Evolutionary conservation across 768 basidiomycete species (phyloP).

Genomic region (Lactarius quietus): DNA sequence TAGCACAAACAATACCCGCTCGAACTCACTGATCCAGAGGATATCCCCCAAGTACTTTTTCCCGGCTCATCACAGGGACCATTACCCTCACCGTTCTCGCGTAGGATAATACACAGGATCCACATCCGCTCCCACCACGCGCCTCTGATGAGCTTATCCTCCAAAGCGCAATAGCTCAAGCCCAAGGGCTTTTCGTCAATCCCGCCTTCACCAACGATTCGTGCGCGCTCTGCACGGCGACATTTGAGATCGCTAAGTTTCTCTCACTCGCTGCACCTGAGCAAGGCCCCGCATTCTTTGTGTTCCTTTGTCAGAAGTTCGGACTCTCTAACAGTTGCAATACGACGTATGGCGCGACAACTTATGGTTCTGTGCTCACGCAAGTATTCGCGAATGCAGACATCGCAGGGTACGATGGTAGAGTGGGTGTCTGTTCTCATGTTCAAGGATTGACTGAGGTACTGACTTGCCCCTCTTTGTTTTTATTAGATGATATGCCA

Average conservation of each 20-base stretch:
- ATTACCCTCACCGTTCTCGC: not conserved
- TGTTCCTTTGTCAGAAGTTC: conserved; percentile 59
- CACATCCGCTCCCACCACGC: conserved; percentile 60
- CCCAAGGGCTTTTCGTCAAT: conserved; percentile 52
- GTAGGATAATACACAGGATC: conserved; percentile 56
- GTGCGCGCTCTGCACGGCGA: conserved; percentile 59
- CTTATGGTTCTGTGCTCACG: conserved; percentile 58
- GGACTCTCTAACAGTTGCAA: conserved; percentile 47
- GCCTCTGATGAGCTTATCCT: conserved; percentile 47
- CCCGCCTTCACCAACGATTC: conserved; percentile 49
- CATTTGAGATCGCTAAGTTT: conserved; percentile 62
- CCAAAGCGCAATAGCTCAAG: conserved; percentile 50
- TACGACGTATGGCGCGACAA: conserved; percentile 43
- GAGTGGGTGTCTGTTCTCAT: conserved; percentile 39
- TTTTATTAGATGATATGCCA: conserved; percentile 51
- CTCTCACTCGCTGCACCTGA: conserved; percentile 60
- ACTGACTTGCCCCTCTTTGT: not conserved
- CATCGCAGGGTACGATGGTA: conserved; percentile 69
- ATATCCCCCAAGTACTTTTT: conserved; percentile 46
- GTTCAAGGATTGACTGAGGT: not conserved
- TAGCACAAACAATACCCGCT: conserved; percentile 58
- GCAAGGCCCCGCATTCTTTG: conserved; percentile 52
- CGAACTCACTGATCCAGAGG: conserved; percentile 58
- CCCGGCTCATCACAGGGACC: not conserved
- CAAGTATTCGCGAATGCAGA: conserved; percentile 71